Percentiles rank a stretch among this genome's conserved stretches.
These are phyloP conservation scores for Priceomyces castillae DNA, from an alignment of 805 yeast species.

Conservation along the genomic window DNA sequence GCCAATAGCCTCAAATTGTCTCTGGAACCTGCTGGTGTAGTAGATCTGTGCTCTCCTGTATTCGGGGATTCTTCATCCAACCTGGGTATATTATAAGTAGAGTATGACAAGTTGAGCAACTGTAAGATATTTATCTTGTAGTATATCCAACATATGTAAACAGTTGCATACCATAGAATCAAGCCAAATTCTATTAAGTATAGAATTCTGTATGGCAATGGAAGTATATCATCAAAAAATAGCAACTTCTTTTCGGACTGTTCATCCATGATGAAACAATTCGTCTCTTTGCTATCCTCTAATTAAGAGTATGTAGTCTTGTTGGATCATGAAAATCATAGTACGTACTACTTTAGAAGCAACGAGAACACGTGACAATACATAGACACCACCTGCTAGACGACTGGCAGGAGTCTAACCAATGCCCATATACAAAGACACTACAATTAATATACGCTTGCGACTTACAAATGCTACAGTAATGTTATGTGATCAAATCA, in stretches of 20 bases:
- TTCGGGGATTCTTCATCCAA: constrained; percentile 17
- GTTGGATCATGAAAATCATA: too few relatives aligned
- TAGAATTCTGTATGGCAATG: constrained; percentile 46
- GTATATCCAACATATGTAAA: constrained; percentile 34
- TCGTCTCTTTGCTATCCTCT: too few relatives aligned
- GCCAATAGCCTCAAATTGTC: constrained; percentile 31
- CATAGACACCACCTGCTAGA: too few relatives aligned
- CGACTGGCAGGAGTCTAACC: too few relatives aligned
- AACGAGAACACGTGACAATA: too few relatives aligned
- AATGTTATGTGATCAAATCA: too few relatives aligned
- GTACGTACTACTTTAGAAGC: too few relatives aligned
- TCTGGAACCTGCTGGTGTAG: constrained; percentile 24
- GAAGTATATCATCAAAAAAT: constrained; percentile 29
- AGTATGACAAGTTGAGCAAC: constrained; percentile 42
- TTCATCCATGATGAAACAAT: constrained; percentile 3
- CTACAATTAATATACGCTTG: too few relatives aligned
- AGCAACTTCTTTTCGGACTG: constrained; percentile 6
- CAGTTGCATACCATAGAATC: constrained; percentile 52
- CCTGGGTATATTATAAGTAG: constrained; percentile 34
- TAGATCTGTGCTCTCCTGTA: constrained; percentile 34
- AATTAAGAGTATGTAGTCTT: too few relatives aligned
- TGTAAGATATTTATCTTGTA: constrained; percentile 44
- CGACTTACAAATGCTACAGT: too few relatives aligned
- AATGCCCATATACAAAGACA: too few relatives aligned
- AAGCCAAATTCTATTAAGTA: constrained; percentile 48